These are phyloP conservation scores for Bryum argenteum DNA, from an alignment of 225 moss, liverwort and hornwort genomes.

Conservation along the genomic window DNA sequence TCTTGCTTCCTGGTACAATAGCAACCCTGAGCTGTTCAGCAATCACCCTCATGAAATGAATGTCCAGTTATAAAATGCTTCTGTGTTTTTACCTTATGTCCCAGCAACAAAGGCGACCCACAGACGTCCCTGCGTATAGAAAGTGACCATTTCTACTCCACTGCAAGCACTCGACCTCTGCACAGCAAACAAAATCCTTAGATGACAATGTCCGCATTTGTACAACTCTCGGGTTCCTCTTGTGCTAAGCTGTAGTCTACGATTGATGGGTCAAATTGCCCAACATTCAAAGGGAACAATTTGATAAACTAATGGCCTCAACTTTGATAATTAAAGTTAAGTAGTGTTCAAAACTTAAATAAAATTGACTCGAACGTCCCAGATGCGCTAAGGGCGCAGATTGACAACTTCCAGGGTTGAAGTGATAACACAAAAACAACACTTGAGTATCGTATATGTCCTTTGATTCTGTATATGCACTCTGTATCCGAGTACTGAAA, in stretches of 20 bases:
- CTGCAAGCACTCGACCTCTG: slow-evolving; percentile 64
- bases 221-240: too few species aligned
- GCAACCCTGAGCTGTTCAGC: neutral
- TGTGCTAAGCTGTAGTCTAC: too few species aligned
- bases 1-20: slow-evolving; percentile 33
- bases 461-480: neutral
- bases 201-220: neutral
- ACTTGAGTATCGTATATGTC: neutral
- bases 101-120: slow-evolving; percentile 61
- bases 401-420: too few species aligned
- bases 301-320: too few species aligned
- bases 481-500: slow-evolving; percentile 1
- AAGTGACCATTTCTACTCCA: slow-evolving; percentile 52
- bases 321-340: too few species aligned
- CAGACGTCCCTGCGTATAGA: slow-evolving; percentile 55
- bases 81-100: slow-evolving; percentile 42
- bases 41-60: slow-evolving; percentile 1
- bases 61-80: neutral
- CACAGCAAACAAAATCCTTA: slow-evolving; percentile 9
- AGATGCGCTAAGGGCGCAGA: too few species aligned
- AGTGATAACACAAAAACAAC: neutral
- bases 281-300: too few species aligned
- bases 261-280: too few species aligned
- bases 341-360: too few species aligned
- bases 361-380: too few species aligned